Conservation (phyloP, 345 rosid species). For the Sonneratia caseolaris region DNA sequence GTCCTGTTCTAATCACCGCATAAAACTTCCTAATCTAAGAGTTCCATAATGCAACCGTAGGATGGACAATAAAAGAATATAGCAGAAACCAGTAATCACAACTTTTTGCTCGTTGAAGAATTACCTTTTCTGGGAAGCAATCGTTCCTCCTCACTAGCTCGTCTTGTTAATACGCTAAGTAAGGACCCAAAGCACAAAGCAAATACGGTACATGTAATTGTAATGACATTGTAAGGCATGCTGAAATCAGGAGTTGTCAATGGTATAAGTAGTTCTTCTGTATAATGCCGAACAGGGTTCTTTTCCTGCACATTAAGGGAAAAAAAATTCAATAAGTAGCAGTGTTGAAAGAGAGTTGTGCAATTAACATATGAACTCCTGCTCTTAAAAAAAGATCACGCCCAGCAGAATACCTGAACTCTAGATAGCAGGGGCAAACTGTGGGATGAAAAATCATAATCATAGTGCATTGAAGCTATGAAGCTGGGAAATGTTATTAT, state of each 20-base stretch:
- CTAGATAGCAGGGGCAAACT: too few species aligned
- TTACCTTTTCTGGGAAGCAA: conserved; percentile 57
- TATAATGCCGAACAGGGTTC: conserved; percentile 53
- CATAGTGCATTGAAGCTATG: too few species aligned
- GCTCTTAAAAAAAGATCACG: too few species aligned
- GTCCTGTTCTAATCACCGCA: background rate
- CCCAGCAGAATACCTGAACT: too few species aligned
- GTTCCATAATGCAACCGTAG: too few species aligned
- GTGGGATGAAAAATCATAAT: too few species aligned
- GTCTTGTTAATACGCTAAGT: conserved; percentile 68
- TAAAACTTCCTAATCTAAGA: background rate
- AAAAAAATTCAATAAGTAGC: background rate
- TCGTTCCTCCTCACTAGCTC: conserved; percentile 75
- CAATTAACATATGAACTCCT: too few species aligned
- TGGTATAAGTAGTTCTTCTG: conserved; percentile 85
- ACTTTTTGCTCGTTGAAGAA: background rate
- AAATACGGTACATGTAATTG: conserved; percentile 81
- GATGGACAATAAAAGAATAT: background rate
- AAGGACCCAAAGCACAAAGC: conserved; percentile 84
- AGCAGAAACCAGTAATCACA: background rate
- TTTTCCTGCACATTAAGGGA: conserved; percentile 46
- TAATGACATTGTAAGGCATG: conserved; percentile 97
- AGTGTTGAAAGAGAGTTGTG: background rate
- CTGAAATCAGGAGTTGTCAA: conserved; percentile 96
- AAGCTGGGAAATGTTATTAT: too few species aligned